Conservation (phyloP, 106 monocot genomes). For the Xerophyta viscosa region DNA sequence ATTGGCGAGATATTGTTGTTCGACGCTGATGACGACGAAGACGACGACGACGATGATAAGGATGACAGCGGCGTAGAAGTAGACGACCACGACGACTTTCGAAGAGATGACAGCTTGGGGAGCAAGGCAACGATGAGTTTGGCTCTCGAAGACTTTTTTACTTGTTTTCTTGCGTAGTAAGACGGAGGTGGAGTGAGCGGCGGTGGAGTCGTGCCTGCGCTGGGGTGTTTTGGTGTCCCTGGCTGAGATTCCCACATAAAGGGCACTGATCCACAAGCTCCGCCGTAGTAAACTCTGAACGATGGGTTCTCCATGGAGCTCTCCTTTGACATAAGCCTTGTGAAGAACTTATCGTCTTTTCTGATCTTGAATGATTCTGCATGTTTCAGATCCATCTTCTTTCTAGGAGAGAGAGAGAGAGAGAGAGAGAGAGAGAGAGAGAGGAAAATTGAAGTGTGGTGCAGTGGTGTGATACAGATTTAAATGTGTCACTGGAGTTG, state of each 20-base stretch:
- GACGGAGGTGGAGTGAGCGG: constrained; percentile 60
- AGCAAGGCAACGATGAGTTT: constrained; percentile 19
- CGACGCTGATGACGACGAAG: constrained; percentile 4
- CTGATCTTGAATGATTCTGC: constrained; percentile 23
- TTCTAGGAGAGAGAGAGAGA: constrained; percentile 1
- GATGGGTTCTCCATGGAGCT: constrained; percentile 35
- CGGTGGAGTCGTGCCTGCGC: constrained; percentile 14
- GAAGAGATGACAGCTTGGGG: constrained; percentile 10
- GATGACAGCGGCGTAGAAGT: neutral
- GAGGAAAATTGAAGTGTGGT: too few species aligned
- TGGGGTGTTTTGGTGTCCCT: constrained; percentile 31
- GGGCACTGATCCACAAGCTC: constrained; percentile 28
- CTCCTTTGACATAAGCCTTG: constrained; percentile 34
- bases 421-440: neutral
- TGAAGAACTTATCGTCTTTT: constrained; percentile 31
- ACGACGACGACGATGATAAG: constrained; percentile 7
- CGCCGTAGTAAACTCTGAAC: constrained; percentile 43
- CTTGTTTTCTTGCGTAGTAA: constrained; percentile 11
- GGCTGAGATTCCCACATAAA: constrained; percentile 54
- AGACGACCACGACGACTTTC: neutral
- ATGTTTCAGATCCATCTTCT: constrained; percentile 16
- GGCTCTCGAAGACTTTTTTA: constrained; percentile 6
- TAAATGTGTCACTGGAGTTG: too few species aligned
- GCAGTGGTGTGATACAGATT: too few species aligned
- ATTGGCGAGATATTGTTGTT: too few species aligned